Evolutionary conservation across 257 asterid genomes (phyloP), one percentile per base, ranked within the genome.

Genomic region (Leonotis leonurus): DNA sequence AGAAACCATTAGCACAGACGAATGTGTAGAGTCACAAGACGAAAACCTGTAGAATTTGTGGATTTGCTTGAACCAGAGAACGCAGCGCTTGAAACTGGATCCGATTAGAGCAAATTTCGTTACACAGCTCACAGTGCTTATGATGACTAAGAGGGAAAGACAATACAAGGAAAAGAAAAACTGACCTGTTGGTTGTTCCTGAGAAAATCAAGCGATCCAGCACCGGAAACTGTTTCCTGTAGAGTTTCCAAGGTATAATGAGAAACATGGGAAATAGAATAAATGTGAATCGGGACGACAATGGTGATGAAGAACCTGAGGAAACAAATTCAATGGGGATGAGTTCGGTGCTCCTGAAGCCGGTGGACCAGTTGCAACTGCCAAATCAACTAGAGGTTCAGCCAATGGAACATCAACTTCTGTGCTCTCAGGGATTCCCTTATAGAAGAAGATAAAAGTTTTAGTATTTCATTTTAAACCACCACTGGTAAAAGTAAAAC

Each of bases 11-110:
- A 60, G 26, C 64, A 57, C 11, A 41, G n/a, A 49, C 20, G 29
- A 52, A 43, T 27, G 17, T 20, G 21, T 48, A n/a, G n/a, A 51
- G 40, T 5, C 11, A 18, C 35, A 49, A n/a, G 44, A 51, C 4
- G 64, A 37, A 36, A 62, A 87, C 99, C 95, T 89, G 99, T 43
- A 93, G 80, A 74, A 91, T 86, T 71, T 88, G 88, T 56, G 96
- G 96, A 73, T 91, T 81, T 16, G 90, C 67, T 60, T 86, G 96
- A 78, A 91, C 95, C 90, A 91, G 78, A n/a, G 94, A 60, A 14
- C 98, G 96, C 86, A 85, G 61, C 18, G 91, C 86, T 78, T 88
- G 96, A 80, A 88, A 88, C 98, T 88, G 82, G 49, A 82, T 39
- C 58, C 63, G 61, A 48, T 39, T 14, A 51, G 5, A 67, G 21